Evolutionary conservation across 108 stramenopile species (phyloP).

Genomic region (Nitzschia sp.): DNA sequence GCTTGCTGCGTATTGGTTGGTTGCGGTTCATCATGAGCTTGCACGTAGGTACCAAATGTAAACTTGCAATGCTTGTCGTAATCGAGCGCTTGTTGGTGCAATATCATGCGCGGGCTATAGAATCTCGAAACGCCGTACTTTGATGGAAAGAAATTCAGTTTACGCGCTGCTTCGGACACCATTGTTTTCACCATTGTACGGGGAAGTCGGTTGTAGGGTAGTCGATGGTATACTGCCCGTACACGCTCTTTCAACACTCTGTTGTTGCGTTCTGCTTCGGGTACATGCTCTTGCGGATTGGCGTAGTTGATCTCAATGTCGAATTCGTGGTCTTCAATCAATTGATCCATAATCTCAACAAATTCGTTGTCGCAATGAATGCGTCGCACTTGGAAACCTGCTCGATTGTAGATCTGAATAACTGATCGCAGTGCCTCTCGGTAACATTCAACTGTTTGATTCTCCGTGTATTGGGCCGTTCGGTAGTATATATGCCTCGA

Average conservation of each 20-base stretch:
- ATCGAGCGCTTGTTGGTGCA: conserved; percentile 23
- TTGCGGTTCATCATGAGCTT: conserved; percentile 36
- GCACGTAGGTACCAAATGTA: conserved; percentile 43
- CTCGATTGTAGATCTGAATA: conserved; percentile 19
- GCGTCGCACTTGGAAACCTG: conserved; percentile 16
- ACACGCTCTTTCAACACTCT: conserved; percentile 47
- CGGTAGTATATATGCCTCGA: conserved; percentile 26
- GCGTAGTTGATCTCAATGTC: background rate
- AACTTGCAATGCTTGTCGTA: conserved; percentile 31
- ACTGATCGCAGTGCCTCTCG: background rate
- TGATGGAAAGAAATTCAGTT: conserved; percentile 40
- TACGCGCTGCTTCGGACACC: conserved; percentile 13
- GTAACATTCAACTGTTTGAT: background rate
- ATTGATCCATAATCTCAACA: background rate
- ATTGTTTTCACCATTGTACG: conserved; percentile 21
- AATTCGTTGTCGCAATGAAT: conserved; percentile 29
- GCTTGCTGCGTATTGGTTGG: conserved; percentile 35
- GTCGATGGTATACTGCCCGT: conserved; percentile 20
- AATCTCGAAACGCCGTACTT: conserved; percentile 34
- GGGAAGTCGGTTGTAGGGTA: conserved; percentile 40
- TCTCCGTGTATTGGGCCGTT: conserved; percentile 16
- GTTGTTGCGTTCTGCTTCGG: conserved; percentile 35
- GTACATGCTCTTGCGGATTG: conserved; percentile 37
- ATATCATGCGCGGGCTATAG: conserved; percentile 35
- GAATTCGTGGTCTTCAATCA: background rate